Evolutionary conservation across 2,329 filamentous ascomycete species (phyloP).

Genomic region (Exophiala dermatitidis): DNA sequence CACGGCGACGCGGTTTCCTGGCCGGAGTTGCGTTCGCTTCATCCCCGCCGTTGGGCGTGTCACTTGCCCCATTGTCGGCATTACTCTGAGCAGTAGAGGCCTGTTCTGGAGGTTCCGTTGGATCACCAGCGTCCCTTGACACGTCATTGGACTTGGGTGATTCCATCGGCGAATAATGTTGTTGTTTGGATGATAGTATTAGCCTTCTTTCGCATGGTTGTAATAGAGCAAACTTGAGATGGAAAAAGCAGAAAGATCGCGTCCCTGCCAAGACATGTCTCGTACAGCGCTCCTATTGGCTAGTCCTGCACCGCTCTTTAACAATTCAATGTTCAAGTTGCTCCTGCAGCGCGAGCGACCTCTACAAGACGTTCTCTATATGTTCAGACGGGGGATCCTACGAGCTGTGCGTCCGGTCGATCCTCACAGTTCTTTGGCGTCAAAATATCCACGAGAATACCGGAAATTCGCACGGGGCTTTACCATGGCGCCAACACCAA

Average conservation of each 20-base stretch:
- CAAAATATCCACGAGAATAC: no score
- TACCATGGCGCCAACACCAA: slow-evolving; percentile 16
- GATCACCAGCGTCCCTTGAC: background rate
- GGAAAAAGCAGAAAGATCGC: background rate
- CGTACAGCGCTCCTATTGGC: background rate
- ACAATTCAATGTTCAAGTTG: background rate
- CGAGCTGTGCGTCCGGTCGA: background rate
- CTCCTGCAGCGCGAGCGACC: background rate
- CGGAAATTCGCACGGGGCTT: background rate
- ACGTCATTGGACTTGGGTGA: background rate
- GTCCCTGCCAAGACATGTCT: slow-evolving; percentile 16
- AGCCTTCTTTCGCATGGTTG: slow-evolving; percentile 10
- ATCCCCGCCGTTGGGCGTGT: background rate
- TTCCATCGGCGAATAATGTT: slow-evolving; percentile 4
- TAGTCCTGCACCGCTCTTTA: slow-evolving; percentile 3
- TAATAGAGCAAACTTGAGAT: slow-evolving; percentile 12
- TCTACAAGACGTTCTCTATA: background rate
- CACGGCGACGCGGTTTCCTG: slow-evolving; percentile 7
- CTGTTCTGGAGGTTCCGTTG: background rate
- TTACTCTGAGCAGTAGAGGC: background rate
- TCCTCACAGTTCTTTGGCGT: no score
- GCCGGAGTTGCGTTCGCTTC: background rate
- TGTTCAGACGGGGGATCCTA: background rate
- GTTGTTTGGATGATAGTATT: slow-evolving; percentile 1
- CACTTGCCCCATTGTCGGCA: background rate